Conservation (phyloP, 805 yeast genomes). For the Komagataella pseudopastoris region DNA sequence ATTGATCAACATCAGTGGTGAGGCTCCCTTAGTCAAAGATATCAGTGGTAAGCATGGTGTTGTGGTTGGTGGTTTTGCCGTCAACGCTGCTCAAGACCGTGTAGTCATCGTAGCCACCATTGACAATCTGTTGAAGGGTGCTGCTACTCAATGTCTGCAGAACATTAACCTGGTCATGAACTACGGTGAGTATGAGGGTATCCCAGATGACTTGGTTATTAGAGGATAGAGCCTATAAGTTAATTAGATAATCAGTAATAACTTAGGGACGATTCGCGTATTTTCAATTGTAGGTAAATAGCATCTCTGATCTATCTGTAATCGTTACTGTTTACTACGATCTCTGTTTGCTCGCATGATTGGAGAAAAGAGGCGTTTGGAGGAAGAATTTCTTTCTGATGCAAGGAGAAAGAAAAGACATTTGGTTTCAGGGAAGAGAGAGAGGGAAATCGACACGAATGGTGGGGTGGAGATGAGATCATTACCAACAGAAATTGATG, state of each 20-base stretch:
- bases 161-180: constrained; percentile 85
- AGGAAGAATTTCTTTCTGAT: background rate
- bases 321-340: background rate
- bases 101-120: constrained; percentile 92
- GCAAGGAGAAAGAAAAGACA: background rate
- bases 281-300: background rate
- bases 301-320: background rate
- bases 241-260: background rate
- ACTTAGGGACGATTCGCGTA: background rate
- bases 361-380: background rate
- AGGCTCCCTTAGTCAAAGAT: constrained; percentile 86
- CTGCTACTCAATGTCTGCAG: constrained; percentile 96
- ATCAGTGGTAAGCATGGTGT: constrained; percentile 92
- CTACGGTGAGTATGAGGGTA: constrained; percentile 90
- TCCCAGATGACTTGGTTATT: constrained; percentile 56
- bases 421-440: background rate
- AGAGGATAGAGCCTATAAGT: constrained; percentile 21
- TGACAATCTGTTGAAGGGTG: constrained; percentile 93
- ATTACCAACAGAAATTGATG: background rate
- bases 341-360: background rate
- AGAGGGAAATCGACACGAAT: background rate
- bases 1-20: constrained; percentile 75
- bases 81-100: constrained; percentile 76
- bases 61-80: constrained; percentile 91
- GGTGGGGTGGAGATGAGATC: background rate